Conservation (phyloP, 2,329 filamentous ascomycete species). For the Ophiostoma australiae region DNA sequence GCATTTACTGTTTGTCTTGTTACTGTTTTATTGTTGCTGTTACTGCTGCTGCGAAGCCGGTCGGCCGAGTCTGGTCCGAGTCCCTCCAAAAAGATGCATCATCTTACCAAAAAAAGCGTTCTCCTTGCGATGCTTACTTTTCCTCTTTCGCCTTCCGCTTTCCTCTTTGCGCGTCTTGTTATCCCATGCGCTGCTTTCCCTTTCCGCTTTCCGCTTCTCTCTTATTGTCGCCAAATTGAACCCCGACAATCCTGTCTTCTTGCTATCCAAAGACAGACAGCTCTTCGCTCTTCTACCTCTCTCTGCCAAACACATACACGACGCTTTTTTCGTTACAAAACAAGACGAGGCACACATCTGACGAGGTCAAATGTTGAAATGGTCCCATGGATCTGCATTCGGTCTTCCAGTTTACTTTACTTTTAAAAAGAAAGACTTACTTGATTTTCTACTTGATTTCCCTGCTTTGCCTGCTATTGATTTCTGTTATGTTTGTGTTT, state of each 20-base stretch:
- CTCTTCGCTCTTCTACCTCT: neutral
- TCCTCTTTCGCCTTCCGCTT: neutral
- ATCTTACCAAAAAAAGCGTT: conserved; percentile 17
- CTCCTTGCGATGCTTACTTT: conserved; percentile 8
- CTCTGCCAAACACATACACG: neutral
- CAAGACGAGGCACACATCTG: neutral
- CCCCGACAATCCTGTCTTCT: neutral
- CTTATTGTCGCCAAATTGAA: conserved; percentile 15
- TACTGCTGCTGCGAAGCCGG: conserved; percentile 6
- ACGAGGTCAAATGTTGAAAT: neutral
- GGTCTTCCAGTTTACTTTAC: conserved; percentile 10
- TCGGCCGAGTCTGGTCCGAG: conserved; percentile 11
- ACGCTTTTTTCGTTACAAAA: neutral
- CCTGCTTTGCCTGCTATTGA: neutral
- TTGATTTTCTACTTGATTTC: conserved; percentile 9
- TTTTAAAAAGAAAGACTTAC: conserved; percentile 13
- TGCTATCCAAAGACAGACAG: neutral
- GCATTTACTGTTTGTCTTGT: neutral
- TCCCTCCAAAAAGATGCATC: conserved; percentile 12
- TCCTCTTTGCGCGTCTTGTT: neutral
- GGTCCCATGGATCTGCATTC: neutral
- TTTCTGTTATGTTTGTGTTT: neutral
- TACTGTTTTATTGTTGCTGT: neutral
- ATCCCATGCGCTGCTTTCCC: conserved; percentile 1
- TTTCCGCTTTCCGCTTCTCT: neutral